phyloP scores from a whole-genome alignment of 768 basidiomycete species.

The Cytidiella melzeri region DNA sequence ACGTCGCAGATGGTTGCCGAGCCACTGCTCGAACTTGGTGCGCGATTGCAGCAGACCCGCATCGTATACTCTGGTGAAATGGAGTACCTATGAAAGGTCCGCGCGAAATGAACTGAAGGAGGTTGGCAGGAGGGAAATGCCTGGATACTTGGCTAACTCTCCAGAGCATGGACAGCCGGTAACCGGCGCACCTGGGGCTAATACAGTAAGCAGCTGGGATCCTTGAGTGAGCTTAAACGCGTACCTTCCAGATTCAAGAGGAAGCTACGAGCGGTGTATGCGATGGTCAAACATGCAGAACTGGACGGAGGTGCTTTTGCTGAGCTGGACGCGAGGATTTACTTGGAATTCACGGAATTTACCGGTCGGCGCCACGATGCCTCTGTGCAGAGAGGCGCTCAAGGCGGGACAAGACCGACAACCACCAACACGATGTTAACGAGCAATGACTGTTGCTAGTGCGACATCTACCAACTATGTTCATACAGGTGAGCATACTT shows the following conservation, averaged over 20 bases:
- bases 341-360: not conserved
- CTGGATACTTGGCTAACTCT: constrained; percentile 49
- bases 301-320: not conserved
- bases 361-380: not conserved
- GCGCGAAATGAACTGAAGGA: constrained; percentile 19
- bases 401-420: not conserved
- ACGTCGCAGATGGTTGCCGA: not conserved
- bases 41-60: constrained; percentile 8
- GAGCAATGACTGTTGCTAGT: too few species aligned
- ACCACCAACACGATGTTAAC: too few species aligned
- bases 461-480: too few species aligned
- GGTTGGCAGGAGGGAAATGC: constrained; percentile 38
- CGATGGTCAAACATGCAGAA: not conserved
- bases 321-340: too few species aligned
- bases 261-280: not conserved
- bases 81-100: constrained; percentile 8
- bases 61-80: constrained; percentile 5
- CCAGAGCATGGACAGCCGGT: constrained; percentile 68
- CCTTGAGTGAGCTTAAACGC: not conserved
- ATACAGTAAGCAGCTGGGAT: not conserved
- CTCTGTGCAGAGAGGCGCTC: not conserved
- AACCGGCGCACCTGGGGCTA: not conserved
- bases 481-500: too few species aligned
- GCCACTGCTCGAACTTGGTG: constrained; percentile 4
- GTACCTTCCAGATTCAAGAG: not conserved